Base-by-base conservation (phyloP, 2,329 filamentous ascomycete species). In the Epichloe sp. region DNA sequence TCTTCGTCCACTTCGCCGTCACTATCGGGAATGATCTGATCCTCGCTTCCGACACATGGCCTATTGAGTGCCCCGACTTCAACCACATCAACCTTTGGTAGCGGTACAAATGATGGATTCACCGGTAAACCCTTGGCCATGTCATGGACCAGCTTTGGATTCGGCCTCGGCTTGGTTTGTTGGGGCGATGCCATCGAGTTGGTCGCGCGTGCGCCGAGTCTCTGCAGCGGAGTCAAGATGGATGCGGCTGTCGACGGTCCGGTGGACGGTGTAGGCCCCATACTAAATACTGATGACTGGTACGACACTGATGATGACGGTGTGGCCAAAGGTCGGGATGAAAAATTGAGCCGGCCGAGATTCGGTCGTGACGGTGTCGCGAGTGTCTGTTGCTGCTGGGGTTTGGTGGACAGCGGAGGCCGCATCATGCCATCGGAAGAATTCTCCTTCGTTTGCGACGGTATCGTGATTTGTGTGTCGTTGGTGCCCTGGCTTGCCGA, bases 81-180 rank as follows among this genome's bases (percentile, higher is more conserved):
- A 7, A 66, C 66, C 26, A 78, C 54, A 55, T 79, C 74, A 2
- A 77, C 76, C 52, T 71, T 75, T 1, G 78, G 77, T 8, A 80
- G 64, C 0, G 77, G 75, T 5, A 80, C 69, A 57, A 77, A 76
- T 0, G 76, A 68, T 3, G 78, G 74, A 54, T 81, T 77, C 38
- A 76, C 63, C 1, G 73, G 69, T 3, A 74, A 53, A 7, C 63
- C 65, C 10, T 65, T 61, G 4, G 68, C 56, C 42, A 62, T 63
- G 40, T 57, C 58, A 19, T 53, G 58, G 38, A 52, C 55, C 50
- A 52, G 52, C 51, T 57, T 61, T 35, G 57, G 50, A 31, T 56
- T 60, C 31, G 57, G 51, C 41, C 59, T 60, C 5, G 63, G 57
- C 54, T 62, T 62, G n/a, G 61, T 55, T 15, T 60, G 54, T 36